Percentiles rank a stretch among this genome's conserved stretches.
Conservation (phyloP, 2,329 filamentous ascomycete genomes). For the Domatiomyces catenatus region DNA sequence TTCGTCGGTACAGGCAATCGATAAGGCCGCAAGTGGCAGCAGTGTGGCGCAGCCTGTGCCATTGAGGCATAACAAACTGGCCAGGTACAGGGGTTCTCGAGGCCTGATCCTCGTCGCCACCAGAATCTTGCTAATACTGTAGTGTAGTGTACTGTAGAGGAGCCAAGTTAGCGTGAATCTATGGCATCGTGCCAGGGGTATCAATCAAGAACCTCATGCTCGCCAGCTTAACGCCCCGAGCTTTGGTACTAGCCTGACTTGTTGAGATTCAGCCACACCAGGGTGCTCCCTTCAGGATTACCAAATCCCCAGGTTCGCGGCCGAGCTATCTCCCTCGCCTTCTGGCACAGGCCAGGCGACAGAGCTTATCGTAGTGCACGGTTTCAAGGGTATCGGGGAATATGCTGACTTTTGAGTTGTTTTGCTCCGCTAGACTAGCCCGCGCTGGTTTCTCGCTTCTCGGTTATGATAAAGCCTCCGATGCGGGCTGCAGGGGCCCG, state of each 20-base stretch:
- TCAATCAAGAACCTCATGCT: neutral
- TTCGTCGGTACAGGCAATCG: neutral
- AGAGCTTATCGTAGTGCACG: neutral
- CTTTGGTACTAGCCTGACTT: neutral
- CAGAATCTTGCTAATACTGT: neutral
- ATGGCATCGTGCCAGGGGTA: neutral
- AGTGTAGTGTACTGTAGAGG: neutral
- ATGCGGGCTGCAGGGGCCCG: neutral
- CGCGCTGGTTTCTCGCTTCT: neutral
- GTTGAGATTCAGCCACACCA: neutral
- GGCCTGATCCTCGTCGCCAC: neutral
- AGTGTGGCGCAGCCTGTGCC: neutral
- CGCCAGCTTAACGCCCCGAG: neutral
- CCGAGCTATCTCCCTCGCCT: neutral
- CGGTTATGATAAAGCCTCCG: neutral
- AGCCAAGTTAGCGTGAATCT: neutral
- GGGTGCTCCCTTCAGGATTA: neutral
- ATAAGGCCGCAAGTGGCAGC: neutral
- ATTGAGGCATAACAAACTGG: neutral
- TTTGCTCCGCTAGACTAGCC: neutral
- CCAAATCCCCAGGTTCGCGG: neutral
- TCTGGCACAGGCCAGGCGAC: neutral
- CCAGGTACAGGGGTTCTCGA: neutral
- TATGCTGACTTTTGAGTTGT: neutral
- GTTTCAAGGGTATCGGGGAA: conserved; percentile 1